Conservation (phyloP, 2,329 filamentous ascomycete genomes). For the Colletotrichum lupini region DNA sequence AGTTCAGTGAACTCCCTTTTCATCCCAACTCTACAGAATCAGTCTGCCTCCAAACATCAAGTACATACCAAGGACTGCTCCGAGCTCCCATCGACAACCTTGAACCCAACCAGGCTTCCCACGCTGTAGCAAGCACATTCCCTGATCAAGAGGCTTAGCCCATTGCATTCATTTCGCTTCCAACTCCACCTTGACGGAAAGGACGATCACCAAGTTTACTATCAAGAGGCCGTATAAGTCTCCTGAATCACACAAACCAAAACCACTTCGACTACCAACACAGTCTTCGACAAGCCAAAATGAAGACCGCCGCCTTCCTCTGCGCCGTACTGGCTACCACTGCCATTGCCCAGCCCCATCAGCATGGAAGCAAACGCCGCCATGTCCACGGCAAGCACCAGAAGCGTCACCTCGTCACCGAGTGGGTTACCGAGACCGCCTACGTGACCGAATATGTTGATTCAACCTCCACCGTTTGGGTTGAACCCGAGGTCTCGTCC, state of each 20-base stretch:
- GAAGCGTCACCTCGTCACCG: constrained; percentile 56
- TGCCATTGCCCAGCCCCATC: constrained; percentile 63
- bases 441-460: constrained; percentile 61
- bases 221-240: constrained; percentile 22
- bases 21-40: constrained; percentile 22
- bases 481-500: constrained; percentile 46
- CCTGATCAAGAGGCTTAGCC: constrained; percentile 24
- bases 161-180: constrained; percentile 36
- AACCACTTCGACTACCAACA: background rate
- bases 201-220: constrained; percentile 1
- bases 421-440: constrained; percentile 62
- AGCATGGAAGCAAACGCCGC: constrained; percentile 46
- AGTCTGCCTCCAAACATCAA: constrained; percentile 18
- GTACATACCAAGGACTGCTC: constrained; percentile 25
- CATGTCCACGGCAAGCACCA: constrained; percentile 48
- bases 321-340: constrained; percentile 56
- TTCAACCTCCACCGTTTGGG: constrained; percentile 57
- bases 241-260: constrained; percentile 1
- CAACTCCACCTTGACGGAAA: constrained; percentile 20
- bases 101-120: constrained; percentile 17
- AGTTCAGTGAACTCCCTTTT: constrained; percentile 35
- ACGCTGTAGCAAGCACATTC: constrained; percentile 31
- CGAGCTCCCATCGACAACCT: constrained; percentile 27
- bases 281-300: constrained; percentile 41
- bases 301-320: constrained; percentile 56